phyloP scores from a whole-genome alignment of 2,329 filamentous ascomycete genomes.

The Pestalotiopsis sp. region DNA sequence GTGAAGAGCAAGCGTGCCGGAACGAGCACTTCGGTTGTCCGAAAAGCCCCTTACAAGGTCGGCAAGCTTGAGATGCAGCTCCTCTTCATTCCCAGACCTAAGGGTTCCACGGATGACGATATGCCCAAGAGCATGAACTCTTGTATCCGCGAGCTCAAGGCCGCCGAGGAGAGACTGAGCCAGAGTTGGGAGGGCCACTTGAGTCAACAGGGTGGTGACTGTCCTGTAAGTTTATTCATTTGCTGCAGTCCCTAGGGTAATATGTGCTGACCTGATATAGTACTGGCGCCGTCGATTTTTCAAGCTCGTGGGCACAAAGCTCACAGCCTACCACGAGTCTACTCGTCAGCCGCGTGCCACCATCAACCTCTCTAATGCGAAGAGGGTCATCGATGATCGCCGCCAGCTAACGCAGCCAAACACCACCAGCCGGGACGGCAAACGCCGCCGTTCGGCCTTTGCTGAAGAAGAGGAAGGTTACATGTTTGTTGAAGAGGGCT shows the following conservation, averaged over 20 bases:
- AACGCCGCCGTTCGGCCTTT: conserved; percentile 89
- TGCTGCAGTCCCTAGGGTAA: background rate
- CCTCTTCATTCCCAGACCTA: conserved; percentile 91
- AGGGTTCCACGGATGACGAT: conserved; percentile 84
- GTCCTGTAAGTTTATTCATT: conserved; percentile 73
- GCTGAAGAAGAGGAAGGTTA: conserved; percentile 98
- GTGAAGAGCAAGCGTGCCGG: conserved; percentile 85
- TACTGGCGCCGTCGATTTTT: conserved; percentile 99
- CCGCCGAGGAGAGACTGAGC: conserved; percentile 79
- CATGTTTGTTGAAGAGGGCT: conserved; percentile 99
- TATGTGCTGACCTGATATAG: conserved; percentile 53
- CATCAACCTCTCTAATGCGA: conserved; percentile 93
- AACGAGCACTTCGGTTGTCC: conserved; percentile 68
- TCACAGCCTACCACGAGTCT: conserved; percentile 95
- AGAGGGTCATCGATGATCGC: conserved; percentile 91
- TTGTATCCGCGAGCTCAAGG: conserved; percentile 89
- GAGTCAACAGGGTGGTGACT: conserved; percentile 97
- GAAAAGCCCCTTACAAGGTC: conserved; percentile 93
- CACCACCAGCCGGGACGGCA: conserved; percentile 73
- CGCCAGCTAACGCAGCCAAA: conserved; percentile 82
- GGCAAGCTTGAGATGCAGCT: conserved; percentile 94
- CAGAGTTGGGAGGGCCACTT: conserved; percentile 85
- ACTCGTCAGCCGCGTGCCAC: conserved; percentile 94
- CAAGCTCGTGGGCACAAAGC: conserved; percentile 85
- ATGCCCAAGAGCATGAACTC: conserved; percentile 99